Evolutionary conservation across 345 rosid genomes (phyloP).

Genomic region (Physaria fendleri): DNA sequence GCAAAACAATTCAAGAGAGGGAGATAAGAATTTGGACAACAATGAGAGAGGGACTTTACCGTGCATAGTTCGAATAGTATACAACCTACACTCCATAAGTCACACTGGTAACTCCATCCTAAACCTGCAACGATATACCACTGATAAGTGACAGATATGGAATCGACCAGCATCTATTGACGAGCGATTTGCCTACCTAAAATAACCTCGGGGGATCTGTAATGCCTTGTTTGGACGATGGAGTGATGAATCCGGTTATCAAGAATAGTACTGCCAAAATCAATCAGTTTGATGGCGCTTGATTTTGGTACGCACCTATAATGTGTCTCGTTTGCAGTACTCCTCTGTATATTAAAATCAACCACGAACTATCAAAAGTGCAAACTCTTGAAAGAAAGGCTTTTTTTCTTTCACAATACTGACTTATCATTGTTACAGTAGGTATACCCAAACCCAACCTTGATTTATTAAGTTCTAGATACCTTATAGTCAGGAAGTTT

Average conservation of each 20-base stretch:
- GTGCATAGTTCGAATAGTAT: constrained; percentile 71
- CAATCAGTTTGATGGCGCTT: constrained; percentile 86
- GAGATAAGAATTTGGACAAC: not conserved
- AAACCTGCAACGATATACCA: constrained; percentile 42
- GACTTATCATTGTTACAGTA: constrained; percentile 3
- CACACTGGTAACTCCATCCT: constrained; percentile 89
- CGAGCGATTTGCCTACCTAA: constrained; percentile 42
- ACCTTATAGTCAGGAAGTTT: constrained; percentile 73
- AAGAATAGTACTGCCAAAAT: constrained; percentile 79
- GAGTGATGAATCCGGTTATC: constrained; percentile 75
- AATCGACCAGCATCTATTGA: not conserved
- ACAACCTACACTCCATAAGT: constrained; percentile 84
- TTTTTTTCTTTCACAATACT: not conserved
- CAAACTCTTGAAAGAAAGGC: not conserved
- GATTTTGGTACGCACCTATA: constrained; percentile 75
- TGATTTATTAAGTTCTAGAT: constrained; percentile 7
- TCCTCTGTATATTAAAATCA: constrained; percentile 44
- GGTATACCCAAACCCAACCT: constrained; percentile 29
- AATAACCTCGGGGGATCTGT: constrained; percentile 84
- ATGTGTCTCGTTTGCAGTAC: constrained; percentile 46
- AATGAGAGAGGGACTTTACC: constrained; percentile 30
- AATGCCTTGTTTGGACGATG: constrained; percentile 77
- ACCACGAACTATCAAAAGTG: constrained; percentile 10
- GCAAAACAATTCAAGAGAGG: not conserved
- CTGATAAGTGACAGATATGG: not conserved